Evolutionary conservation across 176 grass and related monocot genomes (phyloP).

Genomic region (Phyllostachys edulis): DNA sequence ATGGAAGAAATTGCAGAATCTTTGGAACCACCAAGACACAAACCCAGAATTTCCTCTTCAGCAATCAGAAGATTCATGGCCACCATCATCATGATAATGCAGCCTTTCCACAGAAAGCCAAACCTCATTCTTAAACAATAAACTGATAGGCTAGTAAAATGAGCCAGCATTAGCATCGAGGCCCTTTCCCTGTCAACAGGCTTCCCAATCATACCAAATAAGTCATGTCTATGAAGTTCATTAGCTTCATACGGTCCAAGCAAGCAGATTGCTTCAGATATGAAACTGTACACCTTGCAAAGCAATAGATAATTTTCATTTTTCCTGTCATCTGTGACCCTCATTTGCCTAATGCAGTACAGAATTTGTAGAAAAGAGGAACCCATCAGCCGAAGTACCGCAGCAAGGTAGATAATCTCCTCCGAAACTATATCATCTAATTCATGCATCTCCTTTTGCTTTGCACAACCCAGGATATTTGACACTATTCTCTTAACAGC

Average conservation of each 20-base stretch:
- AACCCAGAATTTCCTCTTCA: slow-evolving; percentile 29
- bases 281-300: background rate
- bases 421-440: slow-evolving; percentile 24
- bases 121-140: slow-evolving; percentile 47
- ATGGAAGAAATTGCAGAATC: background rate
- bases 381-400: slow-evolving; percentile 41
- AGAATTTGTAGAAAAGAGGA: slow-evolving; percentile 36
- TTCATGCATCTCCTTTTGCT: slow-evolving; percentile 10
- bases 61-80: slow-evolving; percentile 49
- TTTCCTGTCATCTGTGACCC: background rate
- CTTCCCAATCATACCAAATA: slow-evolving; percentile 20
- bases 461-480: slow-evolving; percentile 18
- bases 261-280: background rate
- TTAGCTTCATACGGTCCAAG: slow-evolving; percentile 32
- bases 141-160: slow-evolving; percentile 51
- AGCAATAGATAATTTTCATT: background rate
- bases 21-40: slow-evolving; percentile 25
- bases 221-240: slow-evolving; percentile 33
- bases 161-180: slow-evolving; percentile 38
- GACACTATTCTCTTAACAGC: slow-evolving; percentile 35
- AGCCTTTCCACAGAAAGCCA: slow-evolving; percentile 54
- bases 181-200: slow-evolving; percentile 8
- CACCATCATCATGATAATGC: slow-evolving; percentile 67
- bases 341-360: slow-evolving; percentile 5
- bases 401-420: slow-evolving; percentile 49